phyloP scores from a whole-genome alignment of 345 rosid genomes.

The Eucalyptus cloeziana region DNA sequence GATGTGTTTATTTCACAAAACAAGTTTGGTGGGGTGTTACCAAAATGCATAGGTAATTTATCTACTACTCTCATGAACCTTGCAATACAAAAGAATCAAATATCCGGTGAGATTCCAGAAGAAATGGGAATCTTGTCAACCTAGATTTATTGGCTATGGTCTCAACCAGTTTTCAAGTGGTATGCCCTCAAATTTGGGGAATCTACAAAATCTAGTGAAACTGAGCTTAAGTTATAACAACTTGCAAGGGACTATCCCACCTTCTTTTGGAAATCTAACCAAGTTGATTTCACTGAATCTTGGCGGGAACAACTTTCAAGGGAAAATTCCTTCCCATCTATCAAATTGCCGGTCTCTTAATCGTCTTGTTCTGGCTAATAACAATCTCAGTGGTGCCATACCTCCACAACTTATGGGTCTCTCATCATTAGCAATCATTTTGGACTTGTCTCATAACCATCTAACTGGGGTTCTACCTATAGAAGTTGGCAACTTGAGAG shows the following conservation, averaged over 20 bases:
- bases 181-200: background rate
- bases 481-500: background rate
- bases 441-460: background rate
- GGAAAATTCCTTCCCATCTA: background rate
- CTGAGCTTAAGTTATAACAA: accelerated
- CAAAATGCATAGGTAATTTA: background rate
- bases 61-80: background rate
- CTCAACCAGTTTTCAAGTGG: accelerated
- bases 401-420: background rate
- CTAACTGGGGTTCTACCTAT: background rate
- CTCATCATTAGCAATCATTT: background rate
- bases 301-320: background rate
- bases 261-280: background rate
- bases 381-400: background rate
- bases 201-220: accelerated
- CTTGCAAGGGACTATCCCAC: background rate
- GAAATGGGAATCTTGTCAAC: background rate
- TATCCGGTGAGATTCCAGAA: background rate
- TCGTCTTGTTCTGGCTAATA: accelerated
- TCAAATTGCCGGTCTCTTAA: accelerated
- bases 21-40: background rate
- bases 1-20: accelerated
- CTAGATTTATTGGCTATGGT: accelerated
- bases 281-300: no score
- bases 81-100: accelerated